Percentiles rank a stretch among this genome's conserved stretches.
Conservation (phyloP, 805 yeast genomes). For the Yarrowia sp. region DNA sequence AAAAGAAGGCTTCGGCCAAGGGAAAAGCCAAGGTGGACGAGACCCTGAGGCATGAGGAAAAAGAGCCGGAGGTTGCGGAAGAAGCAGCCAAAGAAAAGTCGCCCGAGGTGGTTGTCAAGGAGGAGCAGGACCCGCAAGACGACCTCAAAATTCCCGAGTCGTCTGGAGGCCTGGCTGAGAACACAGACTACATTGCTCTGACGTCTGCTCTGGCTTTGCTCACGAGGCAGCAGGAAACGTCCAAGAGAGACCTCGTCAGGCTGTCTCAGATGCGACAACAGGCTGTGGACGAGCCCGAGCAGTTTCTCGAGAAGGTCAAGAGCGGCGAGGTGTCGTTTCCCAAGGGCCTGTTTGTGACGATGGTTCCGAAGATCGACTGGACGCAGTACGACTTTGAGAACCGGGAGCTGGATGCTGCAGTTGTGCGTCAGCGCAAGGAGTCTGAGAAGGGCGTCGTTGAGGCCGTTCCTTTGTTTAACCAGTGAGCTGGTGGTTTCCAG, state of each 20-base stretch:
- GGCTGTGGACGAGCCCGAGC: slow-evolving; percentile 36
- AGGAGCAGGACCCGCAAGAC: neutral
- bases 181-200: slow-evolving; percentile 38
- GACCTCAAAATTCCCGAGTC: no score
- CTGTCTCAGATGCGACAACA: slow-evolving; percentile 33
- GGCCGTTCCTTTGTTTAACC: slow-evolving; percentile 33
- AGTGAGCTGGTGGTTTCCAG: slow-evolving; percentile 23
- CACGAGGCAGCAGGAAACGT: slow-evolving; percentile 32
- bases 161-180: slow-evolving; percentile 27
- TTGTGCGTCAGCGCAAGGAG: slow-evolving; percentile 11
- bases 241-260: slow-evolving; percentile 33
- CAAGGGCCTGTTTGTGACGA: slow-evolving; percentile 34
- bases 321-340: slow-evolving; percentile 32
- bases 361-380: slow-evolving; percentile 39
- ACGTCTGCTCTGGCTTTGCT: slow-evolving; percentile 36
- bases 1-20: neutral
- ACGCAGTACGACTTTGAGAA: slow-evolving; percentile 37
- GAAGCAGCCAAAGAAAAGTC: neutral
- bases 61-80: neutral
- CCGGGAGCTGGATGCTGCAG: slow-evolving; percentile 33
- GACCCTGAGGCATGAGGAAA: neutral
- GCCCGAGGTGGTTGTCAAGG: neutral
- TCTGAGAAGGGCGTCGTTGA: slow-evolving; percentile 32
- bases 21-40: neutral
- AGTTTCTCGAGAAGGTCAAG: slow-evolving; percentile 31